Evolutionary conservation across 192 early-diverging fungal species (phyloP).

Genomic region (Kickxella alabastrina): DNA sequence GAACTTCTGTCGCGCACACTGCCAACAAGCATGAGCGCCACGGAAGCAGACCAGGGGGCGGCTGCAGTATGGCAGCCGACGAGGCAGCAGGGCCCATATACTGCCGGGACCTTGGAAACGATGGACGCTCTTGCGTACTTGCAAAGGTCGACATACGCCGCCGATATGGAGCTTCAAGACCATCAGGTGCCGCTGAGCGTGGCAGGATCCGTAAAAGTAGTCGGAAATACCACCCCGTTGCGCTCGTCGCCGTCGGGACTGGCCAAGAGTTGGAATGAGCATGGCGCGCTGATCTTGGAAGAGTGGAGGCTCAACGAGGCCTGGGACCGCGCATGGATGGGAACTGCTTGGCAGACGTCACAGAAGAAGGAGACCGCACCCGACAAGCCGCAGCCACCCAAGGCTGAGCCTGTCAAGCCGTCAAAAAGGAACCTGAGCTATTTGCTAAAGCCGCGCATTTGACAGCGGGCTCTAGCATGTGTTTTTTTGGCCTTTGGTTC

Average conservation of each 20-base stretch:
- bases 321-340: slow-evolving; percentile 52
- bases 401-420: slow-evolving; percentile 25
- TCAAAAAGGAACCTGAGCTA: slow-evolving; percentile 44
- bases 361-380: slow-evolving; percentile 15
- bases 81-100: slow-evolving; percentile 4
- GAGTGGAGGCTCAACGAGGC: slow-evolving; percentile 53
- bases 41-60: background rate
- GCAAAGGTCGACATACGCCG: slow-evolving; percentile 33
- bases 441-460: slow-evolving; percentile 47
- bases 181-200: slow-evolving; percentile 16
- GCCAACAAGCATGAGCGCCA: slow-evolving; percentile 35
- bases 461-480: no score
- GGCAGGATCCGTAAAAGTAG: background rate
- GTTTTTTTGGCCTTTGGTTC: no score
- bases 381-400: slow-evolving; percentile 10
- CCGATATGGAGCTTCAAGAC: slow-evolving; percentile 35
- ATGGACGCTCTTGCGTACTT: slow-evolving; percentile 38
- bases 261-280: slow-evolving; percentile 36
- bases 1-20: slow-evolving; percentile 33
- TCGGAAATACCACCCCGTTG: no score
- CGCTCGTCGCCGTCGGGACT: slow-evolving; percentile 13
- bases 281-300: slow-evolving; percentile 40
- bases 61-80: background rate
- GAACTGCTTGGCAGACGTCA: slow-evolving; percentile 37
- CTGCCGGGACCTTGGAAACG: background rate